Conservation (phyloP, 2,329 filamentous ascomycete species). For the Trichophyton simii region DNA sequence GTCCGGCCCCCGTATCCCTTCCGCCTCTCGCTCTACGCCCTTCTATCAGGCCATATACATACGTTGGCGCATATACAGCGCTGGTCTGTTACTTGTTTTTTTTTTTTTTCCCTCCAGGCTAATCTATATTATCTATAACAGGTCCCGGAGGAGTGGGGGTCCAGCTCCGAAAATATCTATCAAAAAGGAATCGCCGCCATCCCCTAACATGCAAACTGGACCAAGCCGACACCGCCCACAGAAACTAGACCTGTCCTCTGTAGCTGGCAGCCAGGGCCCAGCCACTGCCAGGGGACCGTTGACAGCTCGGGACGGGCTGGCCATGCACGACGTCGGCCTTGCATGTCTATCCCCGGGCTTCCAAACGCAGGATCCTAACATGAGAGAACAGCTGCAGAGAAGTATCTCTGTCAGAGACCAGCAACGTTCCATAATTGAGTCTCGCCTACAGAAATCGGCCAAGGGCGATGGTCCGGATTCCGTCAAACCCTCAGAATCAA, state of each 20-base stretch:
- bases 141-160: constrained; percentile 29
- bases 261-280: constrained; percentile 38
- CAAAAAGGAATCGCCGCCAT: constrained; percentile 82
- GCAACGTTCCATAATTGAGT: constrained; percentile 88
- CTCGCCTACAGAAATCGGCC: constrained; percentile 73
- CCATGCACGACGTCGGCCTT: constrained; percentile 83
- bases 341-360: constrained; percentile 94
- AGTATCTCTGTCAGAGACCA: constrained; percentile 89
- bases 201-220: constrained; percentile 59
- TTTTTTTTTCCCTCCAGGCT: background rate
- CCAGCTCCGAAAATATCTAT: constrained; percentile 70
- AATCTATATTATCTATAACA: constrained; percentile 5
- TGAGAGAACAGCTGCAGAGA: constrained; percentile 89
- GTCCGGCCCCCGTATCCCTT: constrained; percentile 17
- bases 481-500: constrained; percentile 42
- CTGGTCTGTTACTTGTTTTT: background rate
- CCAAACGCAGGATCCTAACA: constrained; percentile 86
- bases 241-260: constrained; percentile 35
- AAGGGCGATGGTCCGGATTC: constrained; percentile 58
- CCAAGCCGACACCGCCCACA: constrained; percentile 39
- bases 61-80: background rate
- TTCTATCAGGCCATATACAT: background rate
- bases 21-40: too few relatives aligned
- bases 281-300: constrained; percentile 56
- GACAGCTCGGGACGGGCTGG: constrained; percentile 65